Conservation (phyloP, 306 rosid genomes). For the Pueraria montana region DNA sequence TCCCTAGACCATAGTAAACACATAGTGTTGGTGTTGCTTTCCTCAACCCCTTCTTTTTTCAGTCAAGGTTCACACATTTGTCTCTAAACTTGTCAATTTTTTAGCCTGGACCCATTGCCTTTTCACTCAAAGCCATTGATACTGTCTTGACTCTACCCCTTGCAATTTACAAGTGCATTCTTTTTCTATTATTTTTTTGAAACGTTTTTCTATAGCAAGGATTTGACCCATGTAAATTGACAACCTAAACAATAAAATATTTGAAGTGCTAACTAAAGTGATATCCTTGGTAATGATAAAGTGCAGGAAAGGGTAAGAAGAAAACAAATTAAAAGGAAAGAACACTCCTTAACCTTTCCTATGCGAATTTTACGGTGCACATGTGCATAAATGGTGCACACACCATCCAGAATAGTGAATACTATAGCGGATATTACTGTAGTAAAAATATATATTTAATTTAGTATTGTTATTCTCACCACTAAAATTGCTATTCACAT, state of each 20-base stretch:
- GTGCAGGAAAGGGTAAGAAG: neutral
- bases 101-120: neutral
- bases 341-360: neutral
- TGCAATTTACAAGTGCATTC: constrained; percentile 28
- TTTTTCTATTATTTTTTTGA: neutral
- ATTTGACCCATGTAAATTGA: constrained; percentile 24
- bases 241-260: neutral
- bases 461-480: too few species aligned
- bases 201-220: neutral
- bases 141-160: constrained; percentile 20
- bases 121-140: constrained; percentile 26
- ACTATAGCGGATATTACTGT: too few species aligned
- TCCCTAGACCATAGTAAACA: too few species aligned
- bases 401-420: too few species aligned
- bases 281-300: constrained; percentile 25
- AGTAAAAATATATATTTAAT: too few species aligned
- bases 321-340: neutral
- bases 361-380: too few species aligned
- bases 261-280: constrained; percentile 28
- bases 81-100: neutral
- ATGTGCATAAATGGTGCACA: too few species aligned
- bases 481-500: too few species aligned
- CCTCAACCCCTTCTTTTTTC: neutral
- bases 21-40: neutral
- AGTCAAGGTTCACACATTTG: constrained; percentile 3